Base-by-base conservation (phyloP, 768 basidiomycete species). In the Melanogaster broomeanus region DNA sequence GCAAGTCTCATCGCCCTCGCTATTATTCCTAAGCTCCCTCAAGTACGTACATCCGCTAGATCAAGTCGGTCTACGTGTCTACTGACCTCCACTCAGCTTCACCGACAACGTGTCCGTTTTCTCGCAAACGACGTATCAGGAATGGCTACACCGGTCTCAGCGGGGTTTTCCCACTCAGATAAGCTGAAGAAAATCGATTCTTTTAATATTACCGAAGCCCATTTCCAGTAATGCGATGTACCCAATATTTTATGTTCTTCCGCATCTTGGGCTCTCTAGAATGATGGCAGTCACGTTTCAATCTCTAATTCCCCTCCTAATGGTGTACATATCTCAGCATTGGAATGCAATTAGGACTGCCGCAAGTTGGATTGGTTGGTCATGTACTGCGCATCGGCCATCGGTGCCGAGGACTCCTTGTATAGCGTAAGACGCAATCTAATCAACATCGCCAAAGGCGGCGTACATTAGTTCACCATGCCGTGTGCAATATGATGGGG, bases 11-110 rank as follows among this genome's bases (percentile, higher is more conserved):
- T 90, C 13, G 68, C 80, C 31, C 75, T 95, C 55, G 89, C 90
- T 22, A 82, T 98, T 53, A 86, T 97, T 57, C 95, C 97, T 25
- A 98, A 98, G 72, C 79, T 98, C n/a, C 97, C 97, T 37, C 85
- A 89, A 73, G 94, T 94, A 70, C 59, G 81, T 61, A 21, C 13
- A 45, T 38, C 19, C 0, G 31, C 34, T 15, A 15, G 18, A 13
- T 45, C 19, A 59, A 39, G 49, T 41, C 31, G 44, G 37, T 59
- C 43, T 49, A 22, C 41, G 42, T 47, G 48, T 51, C 38, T 49
- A 41, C 55, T 59, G 55, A 61, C 57, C 45, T 60, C 38, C 28
- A 15, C 49, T 27, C 61, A 93, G 90, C 79, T 91, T 47, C 90
- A 93, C 64, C 84, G 90, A 45, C 87, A 88, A 71, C 81, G 90